Evolutionary conservation across 169 alveolate genomes (phyloP).

Genomic region (Amoebophrya sp.): DNA sequence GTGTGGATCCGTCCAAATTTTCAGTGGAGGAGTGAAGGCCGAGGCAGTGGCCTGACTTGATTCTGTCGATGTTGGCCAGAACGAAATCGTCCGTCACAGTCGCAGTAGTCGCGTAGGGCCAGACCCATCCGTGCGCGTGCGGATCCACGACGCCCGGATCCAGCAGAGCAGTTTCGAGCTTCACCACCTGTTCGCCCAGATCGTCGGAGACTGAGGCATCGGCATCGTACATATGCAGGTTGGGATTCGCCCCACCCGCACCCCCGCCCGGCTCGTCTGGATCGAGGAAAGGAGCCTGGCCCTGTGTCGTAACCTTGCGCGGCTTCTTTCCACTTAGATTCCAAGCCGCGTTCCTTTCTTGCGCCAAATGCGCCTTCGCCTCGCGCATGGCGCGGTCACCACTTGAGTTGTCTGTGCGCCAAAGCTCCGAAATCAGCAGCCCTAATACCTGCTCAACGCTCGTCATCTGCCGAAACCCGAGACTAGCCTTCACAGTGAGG

Average conservation of each 20-base stretch:
- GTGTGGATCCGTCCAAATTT: background rate
- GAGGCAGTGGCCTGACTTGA: background rate
- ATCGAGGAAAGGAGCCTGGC: no score
- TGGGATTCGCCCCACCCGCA: background rate
- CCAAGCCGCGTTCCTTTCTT: background rate
- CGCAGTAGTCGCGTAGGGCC: background rate
- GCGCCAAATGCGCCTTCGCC: background rate
- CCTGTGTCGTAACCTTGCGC: no score
- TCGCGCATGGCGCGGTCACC: background rate
- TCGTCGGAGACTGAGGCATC: background rate
- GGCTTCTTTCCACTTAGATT: background rate
- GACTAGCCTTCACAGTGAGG: background rate
- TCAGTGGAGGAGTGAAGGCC: background rate
- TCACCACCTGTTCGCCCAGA: background rate
- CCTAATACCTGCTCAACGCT: background rate
- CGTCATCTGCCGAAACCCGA: background rate
- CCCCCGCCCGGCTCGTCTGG: background rate
- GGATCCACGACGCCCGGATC: background rate
- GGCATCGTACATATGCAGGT: background rate
- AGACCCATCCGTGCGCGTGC: background rate
- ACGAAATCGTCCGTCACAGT: background rate
- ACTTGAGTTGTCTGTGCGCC: background rate
- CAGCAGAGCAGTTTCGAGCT: background rate
- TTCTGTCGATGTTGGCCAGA: background rate
- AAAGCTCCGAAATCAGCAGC: background rate